These are phyloP conservation scores for Colletotrichum limetticola DNA, from an alignment of 2,329 filamentous ascomycete species.

Conservation along the genomic window DNA sequence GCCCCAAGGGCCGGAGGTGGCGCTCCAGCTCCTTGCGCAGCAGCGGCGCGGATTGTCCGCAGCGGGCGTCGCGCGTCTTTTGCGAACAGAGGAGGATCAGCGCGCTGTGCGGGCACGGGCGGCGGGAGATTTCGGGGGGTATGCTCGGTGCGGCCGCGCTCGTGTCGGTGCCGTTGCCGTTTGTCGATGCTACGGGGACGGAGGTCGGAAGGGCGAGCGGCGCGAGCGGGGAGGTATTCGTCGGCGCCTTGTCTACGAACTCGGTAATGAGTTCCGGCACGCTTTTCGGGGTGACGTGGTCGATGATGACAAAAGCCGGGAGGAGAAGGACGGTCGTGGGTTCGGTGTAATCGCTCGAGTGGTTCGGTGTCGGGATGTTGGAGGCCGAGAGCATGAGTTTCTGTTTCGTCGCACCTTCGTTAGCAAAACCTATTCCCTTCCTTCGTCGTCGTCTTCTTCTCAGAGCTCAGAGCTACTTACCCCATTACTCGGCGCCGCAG, in stretches of 20 bases:
- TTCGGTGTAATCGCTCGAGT: constrained; percentile 69
- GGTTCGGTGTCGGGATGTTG: constrained; percentile 84
- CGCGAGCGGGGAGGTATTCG: constrained; percentile 73
- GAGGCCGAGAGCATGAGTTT: constrained; percentile 91
- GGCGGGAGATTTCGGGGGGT: constrained; percentile 51
- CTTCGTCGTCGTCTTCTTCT: too few relatives aligned
- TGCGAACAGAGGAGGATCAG: constrained; percentile 96
- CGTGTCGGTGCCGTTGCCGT: constrained; percentile 9
- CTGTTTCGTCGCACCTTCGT: constrained; percentile 51
- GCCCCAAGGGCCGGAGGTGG: constrained; percentile 83
- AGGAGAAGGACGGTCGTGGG: constrained; percentile 86
- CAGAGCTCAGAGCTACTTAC: constrained; percentile 55
- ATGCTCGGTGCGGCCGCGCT: constrained; percentile 41
- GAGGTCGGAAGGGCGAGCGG: constrained; percentile 50
- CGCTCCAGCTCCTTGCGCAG: constrained; percentile 90
- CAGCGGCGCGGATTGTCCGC: constrained; percentile 91
- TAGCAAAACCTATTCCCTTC: not conserved
- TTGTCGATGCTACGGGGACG: constrained; percentile 42
- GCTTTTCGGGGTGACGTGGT: constrained; percentile 82
- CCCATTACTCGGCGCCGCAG: constrained; percentile 72
- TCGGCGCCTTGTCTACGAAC: constrained; percentile 78
- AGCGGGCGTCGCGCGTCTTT: constrained; percentile 91
- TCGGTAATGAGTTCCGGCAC: constrained; percentile 77
- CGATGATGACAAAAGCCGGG: constrained; percentile 84
- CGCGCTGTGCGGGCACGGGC: constrained; percentile 82